A percentile compares a stretch with the other conserved stretches of the same genome.
Evolutionary conservation across 805 yeast species (phyloP).

Genomic region (Saccharomycopsis babjevae): DNA sequence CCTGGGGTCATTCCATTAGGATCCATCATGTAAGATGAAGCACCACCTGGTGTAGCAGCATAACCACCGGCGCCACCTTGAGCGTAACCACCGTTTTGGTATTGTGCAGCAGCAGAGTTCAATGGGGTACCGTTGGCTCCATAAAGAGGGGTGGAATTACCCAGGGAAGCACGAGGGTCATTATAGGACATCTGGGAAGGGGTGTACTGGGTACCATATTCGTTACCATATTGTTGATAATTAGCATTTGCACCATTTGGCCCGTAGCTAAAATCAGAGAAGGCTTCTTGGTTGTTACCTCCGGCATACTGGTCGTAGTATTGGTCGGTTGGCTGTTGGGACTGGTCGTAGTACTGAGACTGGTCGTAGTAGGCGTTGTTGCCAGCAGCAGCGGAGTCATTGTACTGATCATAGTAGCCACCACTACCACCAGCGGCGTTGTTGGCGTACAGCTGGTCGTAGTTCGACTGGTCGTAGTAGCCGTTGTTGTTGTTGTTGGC

Average conservation of each 20-base stretch:
- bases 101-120: conserved; percentile 88
- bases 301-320: conserved; percentile 33
- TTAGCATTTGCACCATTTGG: conserved; percentile 42
- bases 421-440: conserved; percentile 21
- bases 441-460: conserved; percentile 16
- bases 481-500: background rate
- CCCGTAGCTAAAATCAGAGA: conserved; percentile 59
- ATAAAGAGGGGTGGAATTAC: conserved; percentile 90
- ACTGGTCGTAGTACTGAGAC: conserved; percentile 31
- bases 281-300: conserved; percentile 46
- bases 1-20: conserved; percentile 13
- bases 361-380: conserved; percentile 27
- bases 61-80: conserved; percentile 26
- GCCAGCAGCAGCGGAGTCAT: conserved; percentile 24
- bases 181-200: conserved; percentile 85
- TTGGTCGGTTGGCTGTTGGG: conserved; percentile 26
- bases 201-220: conserved; percentile 60
- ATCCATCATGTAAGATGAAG: background rate
- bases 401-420: conserved; percentile 30
- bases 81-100: conserved; percentile 37
- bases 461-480: conserved; percentile 12
- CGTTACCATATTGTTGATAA: conserved; percentile 51
- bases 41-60: conserved; percentile 5
- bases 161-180: conserved; percentile 68
- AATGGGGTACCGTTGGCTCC: conserved; percentile 61